Evolutionary conservation across 176 grass and related monocot genomes (phyloP).

Genomic region (Typha latifolia): DNA sequence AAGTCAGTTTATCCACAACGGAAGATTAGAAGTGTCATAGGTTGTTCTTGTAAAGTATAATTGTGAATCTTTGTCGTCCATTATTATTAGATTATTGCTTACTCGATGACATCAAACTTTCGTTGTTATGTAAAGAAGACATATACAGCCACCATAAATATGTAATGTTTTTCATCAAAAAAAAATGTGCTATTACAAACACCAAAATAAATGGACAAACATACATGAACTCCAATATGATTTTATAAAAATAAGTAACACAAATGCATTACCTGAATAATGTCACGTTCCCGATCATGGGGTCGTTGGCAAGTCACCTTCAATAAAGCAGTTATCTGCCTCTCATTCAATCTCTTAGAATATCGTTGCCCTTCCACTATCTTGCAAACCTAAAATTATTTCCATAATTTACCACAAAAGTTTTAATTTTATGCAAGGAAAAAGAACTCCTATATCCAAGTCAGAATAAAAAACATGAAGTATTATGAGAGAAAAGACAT

Average conservation of each 20-base stretch:
- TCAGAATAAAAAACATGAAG: neutral
- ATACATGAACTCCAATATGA: neutral
- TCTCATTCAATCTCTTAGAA: conserved; percentile 81
- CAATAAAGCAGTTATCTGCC: conserved; percentile 78
- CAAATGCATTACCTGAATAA: conserved; percentile 45
- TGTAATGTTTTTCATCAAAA: too few species aligned
- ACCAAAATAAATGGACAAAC: too few species aligned
- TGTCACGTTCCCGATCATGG: conserved; percentile 63
- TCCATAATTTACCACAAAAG: neutral
- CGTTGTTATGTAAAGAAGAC: too few species aligned
- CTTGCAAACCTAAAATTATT: conserved; percentile 68
- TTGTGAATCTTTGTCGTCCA: too few species aligned
- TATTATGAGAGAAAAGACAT: neutral
- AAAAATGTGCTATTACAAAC: too few species aligned
- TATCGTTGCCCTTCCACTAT: conserved; percentile 94
- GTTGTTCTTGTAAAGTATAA: too few species aligned
- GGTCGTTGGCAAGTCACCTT: conserved; percentile 81
- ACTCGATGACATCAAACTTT: too few species aligned
- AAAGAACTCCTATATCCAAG: neutral
- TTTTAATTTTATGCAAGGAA: neutral
- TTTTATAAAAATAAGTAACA: neutral
- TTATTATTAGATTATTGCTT: too few species aligned
- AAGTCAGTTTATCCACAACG: too few species aligned
- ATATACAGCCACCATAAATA: too few species aligned
- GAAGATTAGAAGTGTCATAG: too few species aligned